phyloP scores from a whole-genome alignment of 139 green algal genomes.

The Nannochloris sp. region DNA sequence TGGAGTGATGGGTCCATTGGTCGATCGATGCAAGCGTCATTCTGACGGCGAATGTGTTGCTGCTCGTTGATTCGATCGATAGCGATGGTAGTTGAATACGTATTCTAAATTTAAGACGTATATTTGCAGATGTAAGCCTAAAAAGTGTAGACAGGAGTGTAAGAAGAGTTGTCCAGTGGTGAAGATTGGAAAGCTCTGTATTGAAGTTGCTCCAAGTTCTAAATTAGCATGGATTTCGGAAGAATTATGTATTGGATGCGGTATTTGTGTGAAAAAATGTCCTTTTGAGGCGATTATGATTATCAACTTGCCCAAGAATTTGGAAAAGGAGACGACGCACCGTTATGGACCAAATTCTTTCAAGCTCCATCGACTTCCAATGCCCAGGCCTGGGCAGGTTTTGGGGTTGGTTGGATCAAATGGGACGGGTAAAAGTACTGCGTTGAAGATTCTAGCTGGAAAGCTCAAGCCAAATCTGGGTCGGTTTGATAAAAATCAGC shows the following conservation, averaged over 20 bases:
- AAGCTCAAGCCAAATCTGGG: conserved; percentile 99
- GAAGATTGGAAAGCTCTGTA: conserved; percentile 94
- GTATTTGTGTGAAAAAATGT: conserved; percentile 99
- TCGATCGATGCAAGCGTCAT: not conserved
- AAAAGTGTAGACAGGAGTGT: conserved; percentile 99
- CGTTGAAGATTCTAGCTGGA: conserved; percentile 92
- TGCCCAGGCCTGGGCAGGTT: conserved; percentile 87
- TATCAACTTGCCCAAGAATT: conserved; percentile 98
- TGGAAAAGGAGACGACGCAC: conserved; percentile 95
- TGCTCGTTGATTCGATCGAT: not conserved
- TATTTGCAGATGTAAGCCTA: conserved; percentile 83
- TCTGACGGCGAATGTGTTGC: not conserved
- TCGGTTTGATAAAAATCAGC: conserved; percentile 63
- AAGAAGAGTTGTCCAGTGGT: conserved; percentile 98
- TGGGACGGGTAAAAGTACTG: conserved; percentile 97
- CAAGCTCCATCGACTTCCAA: conserved; percentile 94
- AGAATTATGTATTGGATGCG: conserved; percentile 99
- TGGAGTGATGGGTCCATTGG: too few relatives aligned
- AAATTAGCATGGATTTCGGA: conserved; percentile 96
- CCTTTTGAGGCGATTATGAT: conserved; percentile 99
- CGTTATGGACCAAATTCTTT: conserved; percentile 98
- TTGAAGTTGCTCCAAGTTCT: conserved; percentile 78
- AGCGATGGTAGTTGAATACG: not conserved
- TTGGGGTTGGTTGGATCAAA: conserved; percentile 97
- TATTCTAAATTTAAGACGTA: not conserved